A percentile compares a stretch with the other conserved stretches of the same genome.
Conservation (phyloP, 2,329 filamentous ascomycete species). For the Colletotrichum viniferum region DNA sequence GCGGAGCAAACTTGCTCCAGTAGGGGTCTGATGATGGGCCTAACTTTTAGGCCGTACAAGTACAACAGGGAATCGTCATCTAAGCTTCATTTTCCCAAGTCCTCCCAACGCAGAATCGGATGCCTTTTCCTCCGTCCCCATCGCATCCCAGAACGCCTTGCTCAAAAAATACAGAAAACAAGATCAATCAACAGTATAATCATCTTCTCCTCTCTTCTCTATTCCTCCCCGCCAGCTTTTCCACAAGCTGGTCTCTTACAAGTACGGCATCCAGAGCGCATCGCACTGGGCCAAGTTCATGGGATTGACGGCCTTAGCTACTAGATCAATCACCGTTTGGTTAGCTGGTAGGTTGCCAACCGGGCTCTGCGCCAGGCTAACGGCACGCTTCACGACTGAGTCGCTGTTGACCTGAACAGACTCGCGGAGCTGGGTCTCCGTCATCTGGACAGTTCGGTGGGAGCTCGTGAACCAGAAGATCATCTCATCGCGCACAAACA, state of each 20-base stretch:
- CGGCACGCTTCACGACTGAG: conserved; percentile 87
- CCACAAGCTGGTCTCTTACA: conserved; percentile 53
- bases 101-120: background rate
- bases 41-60: background rate
- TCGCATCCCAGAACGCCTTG: conserved; percentile 13
- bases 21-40: background rate
- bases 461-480: conserved; percentile 91
- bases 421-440: conserved; percentile 73
- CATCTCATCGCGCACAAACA: conserved; percentile 98
- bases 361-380: conserved; percentile 80
- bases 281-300: conserved; percentile 87
- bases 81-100: background rate
- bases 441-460: conserved; percentile 63
- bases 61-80: conserved; percentile 9
- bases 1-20: background rate
- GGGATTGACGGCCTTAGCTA: conserved; percentile 92
- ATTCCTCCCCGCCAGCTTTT: background rate
- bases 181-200: background rate
- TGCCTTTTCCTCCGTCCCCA: background rate
- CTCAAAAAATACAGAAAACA: conserved; percentile 8
- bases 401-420: conserved; percentile 87
- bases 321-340: conserved; percentile 94
- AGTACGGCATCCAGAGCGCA: conserved; percentile 95
- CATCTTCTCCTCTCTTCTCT: background rate
- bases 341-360: conserved; percentile 87